phyloP scores from a whole-genome alignment of 2,329 filamentous ascomycete species.

The Exophiala sideris region DNA sequence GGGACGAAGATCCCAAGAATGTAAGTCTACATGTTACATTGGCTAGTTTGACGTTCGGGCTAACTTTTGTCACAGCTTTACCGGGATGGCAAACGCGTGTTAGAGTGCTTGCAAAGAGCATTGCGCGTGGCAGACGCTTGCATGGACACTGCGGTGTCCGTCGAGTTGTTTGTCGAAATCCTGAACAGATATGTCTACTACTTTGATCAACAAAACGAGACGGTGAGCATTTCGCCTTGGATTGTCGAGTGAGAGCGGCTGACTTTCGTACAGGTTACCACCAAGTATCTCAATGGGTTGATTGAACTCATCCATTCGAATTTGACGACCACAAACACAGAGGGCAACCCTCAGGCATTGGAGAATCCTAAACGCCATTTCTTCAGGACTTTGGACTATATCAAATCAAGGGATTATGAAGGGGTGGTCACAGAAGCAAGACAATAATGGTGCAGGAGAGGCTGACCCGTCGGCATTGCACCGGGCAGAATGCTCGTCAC shows the following conservation, averaged over 20 bases:
- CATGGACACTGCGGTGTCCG: constrained; percentile 96
- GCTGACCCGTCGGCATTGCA: no score
- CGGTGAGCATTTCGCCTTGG: constrained; percentile 50
- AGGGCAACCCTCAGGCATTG: constrained; percentile 53
- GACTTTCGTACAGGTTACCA: constrained; percentile 63
- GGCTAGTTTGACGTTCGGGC: constrained; percentile 4
- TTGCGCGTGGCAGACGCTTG: constrained; percentile 95
- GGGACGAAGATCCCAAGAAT: constrained; percentile 76
- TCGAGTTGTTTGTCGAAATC: constrained; percentile 98
- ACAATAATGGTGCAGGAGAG: constrained; percentile 9
- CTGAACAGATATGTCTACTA: constrained; percentile 98
- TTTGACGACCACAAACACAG: constrained; percentile 58
- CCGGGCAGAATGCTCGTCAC: no score
- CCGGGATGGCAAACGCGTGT: constrained; percentile 92
- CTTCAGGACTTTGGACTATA: constrained; percentile 90
- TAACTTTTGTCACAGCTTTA: constrained; percentile 63
- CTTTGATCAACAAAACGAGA: constrained; percentile 98
- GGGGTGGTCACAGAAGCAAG: constrained; percentile 73
- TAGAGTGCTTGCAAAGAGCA: constrained; percentile 93
- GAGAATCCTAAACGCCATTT: constrained; percentile 94
- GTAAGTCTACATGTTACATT: constrained; percentile 50
- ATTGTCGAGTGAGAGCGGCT: constrained; percentile 10
- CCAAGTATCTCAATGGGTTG: constrained; percentile 94
- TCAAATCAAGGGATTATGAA: constrained; percentile 85
- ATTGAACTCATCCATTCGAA: constrained; percentile 99